Evolutionary conservation across 2,329 filamentous ascomycete genomes (phyloP).

Genomic region (Sclerotinia subarctica): DNA sequence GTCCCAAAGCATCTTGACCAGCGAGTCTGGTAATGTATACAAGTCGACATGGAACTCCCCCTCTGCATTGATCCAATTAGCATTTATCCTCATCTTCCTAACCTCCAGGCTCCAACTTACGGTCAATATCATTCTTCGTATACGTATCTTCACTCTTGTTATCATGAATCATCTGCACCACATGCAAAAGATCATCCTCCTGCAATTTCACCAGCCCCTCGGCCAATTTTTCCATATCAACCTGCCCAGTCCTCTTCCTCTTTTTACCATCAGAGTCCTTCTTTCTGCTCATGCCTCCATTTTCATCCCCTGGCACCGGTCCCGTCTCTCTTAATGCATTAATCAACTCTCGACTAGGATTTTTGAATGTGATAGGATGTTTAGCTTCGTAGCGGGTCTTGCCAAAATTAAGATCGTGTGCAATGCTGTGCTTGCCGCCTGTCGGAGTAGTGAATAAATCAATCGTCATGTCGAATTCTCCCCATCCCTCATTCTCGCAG

Average conservation of each 20-base stretch:
- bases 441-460: slow-evolving; percentile 81
- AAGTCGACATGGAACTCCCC: slow-evolving; percentile 98
- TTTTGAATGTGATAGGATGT: slow-evolving; percentile 83
- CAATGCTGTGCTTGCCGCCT: slow-evolving; percentile 72
- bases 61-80: slow-evolving; percentile 49
- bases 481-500: slow-evolving; percentile 94
- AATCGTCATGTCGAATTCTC: slow-evolving; percentile 95
- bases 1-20: slow-evolving; percentile 95
- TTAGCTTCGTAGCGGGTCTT: slow-evolving; percentile 76
- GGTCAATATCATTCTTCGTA: slow-evolving; percentile 94
- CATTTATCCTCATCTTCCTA: not conserved
- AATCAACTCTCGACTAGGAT: slow-evolving; percentile 83
- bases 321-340: slow-evolving; percentile 78
- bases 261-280: slow-evolving; percentile 70
- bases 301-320: slow-evolving; percentile 73
- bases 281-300: slow-evolving; percentile 56
- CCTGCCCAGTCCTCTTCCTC: slow-evolving; percentile 55
- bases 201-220: slow-evolving; percentile 83
- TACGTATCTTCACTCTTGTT: slow-evolving; percentile 93
- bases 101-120: slow-evolving; percentile 49
- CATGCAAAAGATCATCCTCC: slow-evolving; percentile 90
- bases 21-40: slow-evolving; percentile 87
- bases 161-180: slow-evolving; percentile 98
- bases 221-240: slow-evolving; percentile 96
- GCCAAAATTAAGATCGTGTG: slow-evolving; percentile 90